These are phyloP conservation scores for Microsporum ferrugineum DNA, from an alignment of 2,329 filamentous ascomycete genomes.

Conservation along the genomic window DNA sequence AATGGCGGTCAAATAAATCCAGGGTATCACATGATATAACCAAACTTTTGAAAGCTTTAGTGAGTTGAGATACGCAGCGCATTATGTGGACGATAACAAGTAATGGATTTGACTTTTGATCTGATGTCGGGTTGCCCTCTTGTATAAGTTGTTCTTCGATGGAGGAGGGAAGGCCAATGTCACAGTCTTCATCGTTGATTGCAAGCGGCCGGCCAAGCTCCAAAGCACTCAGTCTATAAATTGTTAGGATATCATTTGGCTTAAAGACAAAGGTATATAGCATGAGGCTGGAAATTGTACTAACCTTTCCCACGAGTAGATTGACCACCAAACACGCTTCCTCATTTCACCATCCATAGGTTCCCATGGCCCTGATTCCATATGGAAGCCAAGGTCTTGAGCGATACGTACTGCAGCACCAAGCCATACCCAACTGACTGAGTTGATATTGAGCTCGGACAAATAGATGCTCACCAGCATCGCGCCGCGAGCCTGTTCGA, in stretches of 20 bases:
- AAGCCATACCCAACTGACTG: slow-evolving; percentile 76
- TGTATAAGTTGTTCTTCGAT: slow-evolving; percentile 60
- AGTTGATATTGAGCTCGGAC: slow-evolving; percentile 75
- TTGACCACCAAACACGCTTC: slow-evolving; percentile 81
- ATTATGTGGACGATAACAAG: slow-evolving; percentile 72
- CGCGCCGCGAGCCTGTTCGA: slow-evolving; percentile 63
- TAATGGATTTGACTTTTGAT: slow-evolving; percentile 56
- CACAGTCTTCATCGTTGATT: slow-evolving; percentile 81
- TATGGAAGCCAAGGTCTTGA: slow-evolving; percentile 72
- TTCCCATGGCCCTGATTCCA: slow-evolving; percentile 61
- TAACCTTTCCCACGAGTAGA: slow-evolving; percentile 79
- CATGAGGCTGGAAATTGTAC: slow-evolving; percentile 12
- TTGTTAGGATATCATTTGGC: slow-evolving; percentile 17
- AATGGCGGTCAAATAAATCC: slow-evolving; percentile 69
- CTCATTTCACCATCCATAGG: slow-evolving; percentile 75
- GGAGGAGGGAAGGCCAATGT: slow-evolving; percentile 65
- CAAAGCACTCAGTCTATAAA: slow-evolving; percentile 54
- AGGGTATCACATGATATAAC: slow-evolving; percentile 56
- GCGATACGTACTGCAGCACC: slow-evolving; percentile 66
- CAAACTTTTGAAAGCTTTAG: slow-evolving; percentile 57
- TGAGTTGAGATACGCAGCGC: slow-evolving; percentile 62
- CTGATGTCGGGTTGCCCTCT: slow-evolving; percentile 34
- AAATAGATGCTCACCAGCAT: slow-evolving; percentile 68
- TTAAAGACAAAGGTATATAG: background rate
- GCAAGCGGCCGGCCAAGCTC: slow-evolving; percentile 70